A percentile compares a stretch with the other conserved stretches of the same genome.
Evolutionary conservation across 2,329 filamentous ascomycete genomes (phyloP).

Genomic region (Pseudogymnoascus sp.): DNA sequence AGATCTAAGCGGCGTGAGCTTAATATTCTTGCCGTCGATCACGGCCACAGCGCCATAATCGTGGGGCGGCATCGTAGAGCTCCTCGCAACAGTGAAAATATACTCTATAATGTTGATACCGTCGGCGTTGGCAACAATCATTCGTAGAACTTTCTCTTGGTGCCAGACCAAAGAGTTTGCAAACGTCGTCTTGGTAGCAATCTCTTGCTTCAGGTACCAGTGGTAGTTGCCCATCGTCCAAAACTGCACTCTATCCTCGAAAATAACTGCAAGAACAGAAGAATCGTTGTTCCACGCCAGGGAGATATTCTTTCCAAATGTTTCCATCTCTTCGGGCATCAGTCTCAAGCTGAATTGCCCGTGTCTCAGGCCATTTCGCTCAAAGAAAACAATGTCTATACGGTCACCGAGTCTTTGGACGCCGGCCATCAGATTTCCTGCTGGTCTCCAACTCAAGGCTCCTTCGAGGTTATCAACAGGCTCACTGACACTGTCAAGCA

Average conservation of each 20-base stretch:
- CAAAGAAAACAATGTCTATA: conserved; percentile 88
- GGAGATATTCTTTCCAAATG: conserved; percentile 48
- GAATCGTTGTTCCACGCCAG: conserved; percentile 90
- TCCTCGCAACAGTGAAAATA: conserved; percentile 57
- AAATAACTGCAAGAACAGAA: conserved; percentile 74
- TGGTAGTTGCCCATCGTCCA: conserved; percentile 98
- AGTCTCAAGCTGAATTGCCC: conserved; percentile 80
- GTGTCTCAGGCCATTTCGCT: conserved; percentile 94
- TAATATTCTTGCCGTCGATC: conserved; percentile 71
- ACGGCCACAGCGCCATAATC: conserved; percentile 77
- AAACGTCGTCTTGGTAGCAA: conserved; percentile 36
- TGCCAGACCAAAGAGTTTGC: conserved; percentile 55
- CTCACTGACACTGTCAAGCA: conserved; percentile 87
- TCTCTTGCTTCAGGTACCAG: conserved; percentile 93
- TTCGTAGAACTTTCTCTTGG: conserved; percentile 68
- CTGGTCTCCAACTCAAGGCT: conserved; percentile 81
- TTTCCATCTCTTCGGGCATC: conserved; percentile 47
- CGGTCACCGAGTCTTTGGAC: conserved; percentile 60
- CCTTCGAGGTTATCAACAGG: conserved; percentile 88
- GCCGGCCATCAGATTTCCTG: conserved; percentile 82
- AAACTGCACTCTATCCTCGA: conserved; percentile 69
- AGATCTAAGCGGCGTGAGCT: conserved; percentile 74
- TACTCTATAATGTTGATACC: conserved; percentile 56
- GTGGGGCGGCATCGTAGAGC: conserved; percentile 59
- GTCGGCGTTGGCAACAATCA: conserved; percentile 45